These are phyloP conservation scores for Trichoderma asperellum DNA, from an alignment of 2,329 filamentous ascomycete genomes.

Conservation along the genomic window DNA sequence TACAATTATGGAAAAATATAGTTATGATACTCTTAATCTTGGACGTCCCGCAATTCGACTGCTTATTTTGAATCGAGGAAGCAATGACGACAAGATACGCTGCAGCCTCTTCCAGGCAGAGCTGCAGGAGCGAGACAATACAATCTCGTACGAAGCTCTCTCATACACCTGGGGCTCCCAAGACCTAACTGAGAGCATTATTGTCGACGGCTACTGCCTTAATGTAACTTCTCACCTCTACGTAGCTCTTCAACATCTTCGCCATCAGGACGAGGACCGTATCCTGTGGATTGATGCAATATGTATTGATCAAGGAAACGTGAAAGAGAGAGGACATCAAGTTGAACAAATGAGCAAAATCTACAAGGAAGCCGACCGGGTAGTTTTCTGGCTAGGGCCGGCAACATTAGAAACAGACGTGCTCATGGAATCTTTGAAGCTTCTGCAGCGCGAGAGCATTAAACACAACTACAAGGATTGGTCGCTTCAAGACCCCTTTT, in stretches of 20 bases:
- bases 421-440: slow-evolving; percentile 17
- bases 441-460: neutral
- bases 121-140: neutral
- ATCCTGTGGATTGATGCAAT: slow-evolving; percentile 12
- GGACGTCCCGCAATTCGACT: neutral
- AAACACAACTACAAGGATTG: neutral
- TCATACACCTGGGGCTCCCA: slow-evolving; percentile 27
- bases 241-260: slow-evolving; percentile 3
- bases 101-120: neutral
- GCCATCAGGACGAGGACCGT: neutral
- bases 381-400: slow-evolving; percentile 22
- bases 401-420: neutral
- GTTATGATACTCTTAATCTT: neutral
- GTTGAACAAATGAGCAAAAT: slow-evolving; percentile 28
- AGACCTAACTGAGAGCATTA: neutral
- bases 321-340: slow-evolving; percentile 26
- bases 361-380: slow-evolving; percentile 19
- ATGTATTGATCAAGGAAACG: slow-evolving; percentile 23
- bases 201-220: neutral
- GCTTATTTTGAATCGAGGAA: neutral
- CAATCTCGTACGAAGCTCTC: slow-evolving; percentile 24
- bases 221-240: slow-evolving; percentile 11
- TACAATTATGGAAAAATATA: neutral
- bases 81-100: rapidly evolving
- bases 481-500: neutral